Conservation (phyloP, 768 basidiomycete species). For the Cubamyces lactineus region DNA sequence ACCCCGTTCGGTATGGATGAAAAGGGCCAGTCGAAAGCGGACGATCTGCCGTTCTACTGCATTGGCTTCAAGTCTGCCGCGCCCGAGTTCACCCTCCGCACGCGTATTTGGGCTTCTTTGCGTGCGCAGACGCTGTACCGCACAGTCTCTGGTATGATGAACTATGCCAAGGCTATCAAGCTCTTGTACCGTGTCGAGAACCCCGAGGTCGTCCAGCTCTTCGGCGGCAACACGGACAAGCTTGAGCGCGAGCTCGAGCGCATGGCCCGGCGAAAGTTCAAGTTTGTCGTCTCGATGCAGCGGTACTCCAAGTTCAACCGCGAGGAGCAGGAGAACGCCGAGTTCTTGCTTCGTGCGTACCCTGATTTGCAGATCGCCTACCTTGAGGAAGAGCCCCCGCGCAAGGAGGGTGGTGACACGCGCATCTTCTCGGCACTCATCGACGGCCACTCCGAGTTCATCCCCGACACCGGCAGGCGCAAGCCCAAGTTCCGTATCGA, state of each 20-base stretch:
- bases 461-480: constrained; percentile 84
- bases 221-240: constrained; percentile 96
- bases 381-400: constrained; percentile 91
- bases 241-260: constrained; percentile 95
- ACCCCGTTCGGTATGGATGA: constrained; percentile 78
- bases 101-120: constrained; percentile 98
- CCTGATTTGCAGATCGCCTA: constrained; percentile 99
- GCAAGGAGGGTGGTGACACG: constrained; percentile 94
- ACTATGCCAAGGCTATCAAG: constrained; percentile 99
- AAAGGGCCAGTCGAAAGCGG: constrained; percentile 80
- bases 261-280: constrained; percentile 98
- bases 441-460: constrained; percentile 97
- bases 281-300: constrained; percentile 99
- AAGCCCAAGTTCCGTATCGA: constrained; percentile 98
- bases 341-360: constrained; percentile 96
- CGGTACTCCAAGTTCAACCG: constrained; percentile 99
- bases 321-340: constrained; percentile 98
- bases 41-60: constrained; percentile 97
- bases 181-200: constrained; percentile 99
- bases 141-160: constrained; percentile 99
- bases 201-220: constrained; percentile 96
- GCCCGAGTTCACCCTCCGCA: constrained; percentile 97
- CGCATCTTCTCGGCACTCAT: constrained; percentile 95
- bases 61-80: constrained; percentile 99
- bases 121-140: constrained; percentile 98